These are phyloP conservation scores for Aspergillus versicolor DNA, from an alignment of 2,329 filamentous ascomycete species.

Conservation along the genomic window DNA sequence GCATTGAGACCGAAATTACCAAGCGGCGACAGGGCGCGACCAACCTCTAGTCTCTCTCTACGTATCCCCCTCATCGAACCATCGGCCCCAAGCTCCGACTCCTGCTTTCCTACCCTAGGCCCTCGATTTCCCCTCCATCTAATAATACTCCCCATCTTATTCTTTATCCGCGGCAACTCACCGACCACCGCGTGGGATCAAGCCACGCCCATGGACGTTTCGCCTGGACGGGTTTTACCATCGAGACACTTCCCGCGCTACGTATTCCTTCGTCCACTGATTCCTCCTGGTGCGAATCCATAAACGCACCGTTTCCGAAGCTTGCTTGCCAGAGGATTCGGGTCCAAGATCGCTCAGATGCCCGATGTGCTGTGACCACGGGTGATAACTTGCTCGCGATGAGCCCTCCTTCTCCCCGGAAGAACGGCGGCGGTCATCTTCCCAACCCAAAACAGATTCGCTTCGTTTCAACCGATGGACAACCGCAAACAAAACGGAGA, in stretches of 20 bases:
- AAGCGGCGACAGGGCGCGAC: neutral
- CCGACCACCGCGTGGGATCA: conserved; percentile 17
- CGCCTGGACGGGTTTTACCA: conserved; percentile 15
- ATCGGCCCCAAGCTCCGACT: neutral
- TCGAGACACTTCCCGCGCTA: conserved; percentile 16
- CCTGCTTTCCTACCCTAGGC: neutral
- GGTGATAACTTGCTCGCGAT: conserved; percentile 39
- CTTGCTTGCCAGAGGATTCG: conserved; percentile 14
- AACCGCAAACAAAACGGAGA: conserved; percentile 74
- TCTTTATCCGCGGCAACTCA: conserved; percentile 14
- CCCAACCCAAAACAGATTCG: conserved; percentile 55
- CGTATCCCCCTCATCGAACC: conserved; percentile 3
- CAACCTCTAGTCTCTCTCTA: neutral
- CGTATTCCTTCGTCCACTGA: conserved; percentile 12
- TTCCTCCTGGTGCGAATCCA: conserved; percentile 12
- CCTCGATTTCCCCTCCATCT: neutral
- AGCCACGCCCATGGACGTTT: conserved; percentile 24
- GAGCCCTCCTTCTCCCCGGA: conserved; percentile 39
- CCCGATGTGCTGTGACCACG: conserved; percentile 36
- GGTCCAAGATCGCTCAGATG: conserved; percentile 8
- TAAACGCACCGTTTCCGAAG: conserved; percentile 7
- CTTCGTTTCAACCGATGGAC: conserved; percentile 79
- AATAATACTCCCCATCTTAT: neutral
- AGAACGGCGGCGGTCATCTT: conserved; percentile 34
- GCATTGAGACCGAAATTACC: neutral